Evolutionary conservation across 2,329 filamentous ascomycete species (phyloP).

Genomic region (Calonectria pseudoreteaudii): DNA sequence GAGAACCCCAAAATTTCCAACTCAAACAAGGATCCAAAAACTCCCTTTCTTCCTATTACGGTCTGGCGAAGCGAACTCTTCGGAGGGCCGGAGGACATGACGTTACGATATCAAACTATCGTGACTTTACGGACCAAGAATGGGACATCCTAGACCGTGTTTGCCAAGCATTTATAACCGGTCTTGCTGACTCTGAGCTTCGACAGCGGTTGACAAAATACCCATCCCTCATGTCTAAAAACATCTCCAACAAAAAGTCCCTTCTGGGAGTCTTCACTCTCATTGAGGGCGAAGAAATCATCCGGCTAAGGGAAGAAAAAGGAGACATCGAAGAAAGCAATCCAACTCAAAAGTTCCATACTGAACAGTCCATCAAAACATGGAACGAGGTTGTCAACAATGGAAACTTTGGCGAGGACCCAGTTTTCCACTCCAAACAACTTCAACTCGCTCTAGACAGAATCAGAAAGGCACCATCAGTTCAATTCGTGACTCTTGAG

Average conservation of each 20-base stretch:
- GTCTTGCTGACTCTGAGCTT: constrained; percentile 62
- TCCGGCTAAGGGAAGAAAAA: constrained; percentile 52
- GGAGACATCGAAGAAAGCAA: constrained; percentile 32
- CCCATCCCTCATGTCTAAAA: constrained; percentile 58
- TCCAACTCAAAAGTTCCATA: constrained; percentile 39
- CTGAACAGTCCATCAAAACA: constrained; percentile 50
- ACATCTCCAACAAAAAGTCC: constrained; percentile 55
- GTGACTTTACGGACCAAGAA: constrained; percentile 57
- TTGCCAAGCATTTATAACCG: constrained; percentile 65
- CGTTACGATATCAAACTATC: constrained; percentile 59
- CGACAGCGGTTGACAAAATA: constrained; percentile 58
- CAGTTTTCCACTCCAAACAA: constrained; percentile 64
- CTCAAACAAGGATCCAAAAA: constrained; percentile 58
- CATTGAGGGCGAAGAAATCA: constrained; percentile 67
- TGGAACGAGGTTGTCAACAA: constrained; percentile 61
- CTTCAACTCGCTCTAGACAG: constrained; percentile 60
- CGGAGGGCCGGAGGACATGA: constrained; percentile 63
- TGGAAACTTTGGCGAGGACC: constrained; percentile 57
- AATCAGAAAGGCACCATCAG: constrained; percentile 63
- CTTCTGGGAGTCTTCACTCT: constrained; percentile 66
- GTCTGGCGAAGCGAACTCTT: constrained; percentile 61
- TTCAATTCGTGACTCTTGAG: constrained; percentile 65
- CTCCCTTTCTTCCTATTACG: constrained; percentile 60
- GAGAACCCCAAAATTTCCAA: constrained; percentile 38
- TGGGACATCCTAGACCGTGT: constrained; percentile 63